A percentile compares a stretch with the other conserved stretches of the same genome.
These are phyloP conservation scores for Phytophthora citricola DNA, from an alignment of 352 stramenopile species.

Conservation along the genomic window DNA sequence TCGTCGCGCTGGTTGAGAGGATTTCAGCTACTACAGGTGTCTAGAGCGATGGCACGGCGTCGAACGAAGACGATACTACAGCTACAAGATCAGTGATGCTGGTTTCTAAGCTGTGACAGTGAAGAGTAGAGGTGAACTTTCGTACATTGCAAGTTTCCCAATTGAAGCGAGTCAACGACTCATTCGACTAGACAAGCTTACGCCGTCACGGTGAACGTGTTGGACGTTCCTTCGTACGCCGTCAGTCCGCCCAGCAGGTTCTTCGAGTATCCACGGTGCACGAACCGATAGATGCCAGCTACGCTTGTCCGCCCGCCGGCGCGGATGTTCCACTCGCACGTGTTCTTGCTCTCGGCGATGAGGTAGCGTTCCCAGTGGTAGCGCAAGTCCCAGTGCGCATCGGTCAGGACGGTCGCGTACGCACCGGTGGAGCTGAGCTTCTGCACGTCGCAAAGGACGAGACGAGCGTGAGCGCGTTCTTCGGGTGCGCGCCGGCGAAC, in stretches of 20 bases:
- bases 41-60: constrained; percentile 5
- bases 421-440: too few species aligned
- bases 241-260: not conserved
- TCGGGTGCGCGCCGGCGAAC: constrained; percentile 39
- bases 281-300: constrained; percentile 46
- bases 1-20: constrained; percentile 10
- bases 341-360: too few species aligned
- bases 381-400: too few species aligned
- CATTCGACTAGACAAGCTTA: not conserved
- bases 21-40: constrained; percentile 7
- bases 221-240: not conserved
- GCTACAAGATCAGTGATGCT: not conserved
- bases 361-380: too few species aligned
- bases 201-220: not conserved
- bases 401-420: too few species aligned
- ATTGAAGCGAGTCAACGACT: not conserved
- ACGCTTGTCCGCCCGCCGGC: constrained; percentile 32
- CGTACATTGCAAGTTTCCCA: not conserved
- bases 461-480: constrained; percentile 40
- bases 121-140: too few species aligned
- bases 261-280: constrained; percentile 33
- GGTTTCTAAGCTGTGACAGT: too few species aligned
- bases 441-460: not conserved
- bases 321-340: not conserved
- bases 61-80: not conserved